Conservation (phyloP, 345 rosid genomes). For the Punica granatum region DNA sequence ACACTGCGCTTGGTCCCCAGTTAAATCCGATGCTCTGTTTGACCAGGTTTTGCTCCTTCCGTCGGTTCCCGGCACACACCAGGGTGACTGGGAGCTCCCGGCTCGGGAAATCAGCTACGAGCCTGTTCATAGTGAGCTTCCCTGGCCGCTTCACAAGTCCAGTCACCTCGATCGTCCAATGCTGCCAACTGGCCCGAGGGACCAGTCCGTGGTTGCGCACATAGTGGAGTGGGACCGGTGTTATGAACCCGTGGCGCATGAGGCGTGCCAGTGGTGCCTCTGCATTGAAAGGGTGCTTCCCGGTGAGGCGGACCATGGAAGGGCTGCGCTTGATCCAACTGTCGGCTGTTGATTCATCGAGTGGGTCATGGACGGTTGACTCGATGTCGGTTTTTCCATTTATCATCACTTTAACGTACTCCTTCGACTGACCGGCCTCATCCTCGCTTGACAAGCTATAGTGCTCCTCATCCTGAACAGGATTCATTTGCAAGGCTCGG, state of each 20-base stretch:
- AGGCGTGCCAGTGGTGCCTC: conserved; percentile 74
- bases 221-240: conserved; percentile 90
- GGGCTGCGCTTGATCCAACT: conserved; percentile 78
- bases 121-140: conserved; percentile 71
- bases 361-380: conserved; percentile 47
- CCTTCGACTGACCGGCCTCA: no score
- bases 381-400: conserved; percentile 59
- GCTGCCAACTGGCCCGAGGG: conserved; percentile 56
- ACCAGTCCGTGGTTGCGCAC: conserved; percentile 89
- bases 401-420: no score
- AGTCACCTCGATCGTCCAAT: conserved; percentile 68
- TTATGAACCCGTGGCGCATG: conserved; percentile 92
- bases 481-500: conserved; percentile 26
- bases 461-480: no score
- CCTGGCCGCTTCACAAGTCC: conserved; percentile 66
- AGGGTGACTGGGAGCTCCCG: conserved; percentile 73
- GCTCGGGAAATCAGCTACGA: conserved; percentile 49
- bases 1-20: conserved; percentile 84
- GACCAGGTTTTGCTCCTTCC: conserved; percentile 90
- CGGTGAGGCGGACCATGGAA: conserved; percentile 84
- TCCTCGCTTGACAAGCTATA: no score
- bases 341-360: conserved; percentile 74
- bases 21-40: conserved; percentile 81
- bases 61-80: conserved; percentile 88
- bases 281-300: conserved; percentile 91